Evolutionary conservation across 345 rosid species (phyloP).

Genomic region (Salix viminalis): DNA sequence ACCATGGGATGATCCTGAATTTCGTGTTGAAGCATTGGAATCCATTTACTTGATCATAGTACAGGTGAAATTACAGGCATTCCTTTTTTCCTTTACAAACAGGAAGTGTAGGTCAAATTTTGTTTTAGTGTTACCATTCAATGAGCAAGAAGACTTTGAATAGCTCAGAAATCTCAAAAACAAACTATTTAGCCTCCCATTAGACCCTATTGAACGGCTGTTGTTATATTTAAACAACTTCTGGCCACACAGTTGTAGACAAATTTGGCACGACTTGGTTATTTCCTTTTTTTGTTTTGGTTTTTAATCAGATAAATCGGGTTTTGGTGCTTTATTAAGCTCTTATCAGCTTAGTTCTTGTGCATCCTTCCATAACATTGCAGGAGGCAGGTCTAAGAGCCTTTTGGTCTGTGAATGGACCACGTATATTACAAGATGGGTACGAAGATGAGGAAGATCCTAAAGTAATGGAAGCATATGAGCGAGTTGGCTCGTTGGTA

Average conservation of each 20-base stretch:
- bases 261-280: neutral
- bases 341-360: neutral
- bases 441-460: slow-evolving; percentile 83
- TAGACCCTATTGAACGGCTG: neutral
- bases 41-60: slow-evolving; percentile 77
- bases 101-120: neutral
- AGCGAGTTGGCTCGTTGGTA: slow-evolving; percentile 82
- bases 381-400: slow-evolving; percentile 87
- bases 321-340: neutral
- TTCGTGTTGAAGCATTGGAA: slow-evolving; percentile 73
- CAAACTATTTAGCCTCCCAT: neutral
- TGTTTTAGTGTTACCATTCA: neutral
- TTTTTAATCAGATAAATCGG: neutral
- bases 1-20: slow-evolving; percentile 71
- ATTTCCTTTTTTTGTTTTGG: neutral
- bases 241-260: neutral
- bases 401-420: slow-evolving; percentile 85
- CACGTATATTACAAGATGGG: slow-evolving; percentile 75
- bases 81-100: neutral
- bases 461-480: slow-evolving; percentile 89
- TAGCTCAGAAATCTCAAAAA: neutral
- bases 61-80: slow-evolving; percentile 38
- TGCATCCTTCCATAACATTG: neutral
- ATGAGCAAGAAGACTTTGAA: neutral
- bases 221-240: neutral